Percentiles rank a stretch among this genome's conserved stretches.
Conservation (phyloP, 345 rosid genomes). For the Eucalyptus rudis region DNA sequence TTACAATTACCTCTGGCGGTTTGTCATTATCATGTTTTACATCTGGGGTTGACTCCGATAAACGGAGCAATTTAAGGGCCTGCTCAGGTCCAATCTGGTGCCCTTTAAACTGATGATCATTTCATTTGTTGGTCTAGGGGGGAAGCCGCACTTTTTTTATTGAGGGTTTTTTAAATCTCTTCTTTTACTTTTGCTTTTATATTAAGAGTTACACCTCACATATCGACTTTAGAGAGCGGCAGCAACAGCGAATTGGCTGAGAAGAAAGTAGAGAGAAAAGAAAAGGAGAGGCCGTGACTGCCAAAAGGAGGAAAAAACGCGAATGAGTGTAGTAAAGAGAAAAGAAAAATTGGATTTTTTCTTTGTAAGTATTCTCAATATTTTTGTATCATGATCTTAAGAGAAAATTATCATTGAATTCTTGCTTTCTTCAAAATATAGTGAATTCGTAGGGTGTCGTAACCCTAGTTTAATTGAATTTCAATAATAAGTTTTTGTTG, state of each 20-base stretch:
- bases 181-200: neutral
- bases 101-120: neutral
- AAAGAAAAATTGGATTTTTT: no score
- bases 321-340: no score
- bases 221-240: neutral
- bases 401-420: neutral
- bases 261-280: neutral
- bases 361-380: neutral
- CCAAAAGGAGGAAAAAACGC: neutral
- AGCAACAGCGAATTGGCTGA: neutral
- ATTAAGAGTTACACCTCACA: neutral
- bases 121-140: neutral
- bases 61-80: no score
- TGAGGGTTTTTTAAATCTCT: neutral
- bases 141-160: neutral
- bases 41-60: no score
- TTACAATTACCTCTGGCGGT: no score
- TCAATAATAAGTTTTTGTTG: neutral
- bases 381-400: neutral
- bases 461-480: neutral
- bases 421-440: rapidly evolving
- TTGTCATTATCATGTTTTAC: no score
- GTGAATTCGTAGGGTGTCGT: rapidly evolving
- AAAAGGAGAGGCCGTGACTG: neutral
- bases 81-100: no score